Conservation (phyloP, 2,329 filamentous ascomycete species). For the Xylariaceae sp. region DNA sequence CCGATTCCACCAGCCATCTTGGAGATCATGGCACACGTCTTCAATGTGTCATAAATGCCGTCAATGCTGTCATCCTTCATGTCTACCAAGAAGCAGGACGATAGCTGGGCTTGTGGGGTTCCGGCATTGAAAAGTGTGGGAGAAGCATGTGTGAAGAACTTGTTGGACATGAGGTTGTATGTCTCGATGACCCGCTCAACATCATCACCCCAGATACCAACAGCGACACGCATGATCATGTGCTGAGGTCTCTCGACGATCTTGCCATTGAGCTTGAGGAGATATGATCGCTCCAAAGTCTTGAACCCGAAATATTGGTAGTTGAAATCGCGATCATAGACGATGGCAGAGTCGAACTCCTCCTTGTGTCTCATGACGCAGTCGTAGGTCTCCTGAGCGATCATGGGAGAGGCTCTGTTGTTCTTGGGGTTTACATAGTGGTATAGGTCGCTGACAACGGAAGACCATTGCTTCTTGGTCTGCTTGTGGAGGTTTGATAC, state of each 20-base stretch:
- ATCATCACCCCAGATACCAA: conserved; percentile 93
- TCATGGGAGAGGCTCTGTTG: conserved; percentile 81
- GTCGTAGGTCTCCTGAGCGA: conserved; percentile 84
- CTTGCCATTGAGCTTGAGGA: conserved; percentile 91
- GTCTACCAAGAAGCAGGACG: conserved; percentile 97
- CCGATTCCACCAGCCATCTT: conserved; percentile 99
- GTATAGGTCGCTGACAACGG: conserved; percentile 88
- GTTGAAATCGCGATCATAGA: conserved; percentile 99
- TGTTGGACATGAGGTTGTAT: conserved; percentile 98
- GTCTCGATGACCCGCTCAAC: conserved; percentile 95
- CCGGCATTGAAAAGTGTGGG: conserved; percentile 98
- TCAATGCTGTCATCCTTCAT: conserved; percentile 99
- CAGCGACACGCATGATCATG: conserved; percentile 99
- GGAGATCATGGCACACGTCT: conserved; percentile 99
- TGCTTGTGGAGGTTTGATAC: conserved; percentile 99
- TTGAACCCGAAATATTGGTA: conserved; percentile 99
- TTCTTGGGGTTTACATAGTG: conserved; percentile 97
- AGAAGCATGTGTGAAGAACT: conserved; percentile 97
- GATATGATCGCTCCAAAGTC: conserved; percentile 95
- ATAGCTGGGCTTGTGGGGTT: conserved; percentile 89
- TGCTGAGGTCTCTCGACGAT: conserved; percentile 97
- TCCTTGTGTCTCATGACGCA: conserved; percentile 94
- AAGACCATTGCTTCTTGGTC: conserved; percentile 99
- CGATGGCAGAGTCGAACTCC: conserved; percentile 96
- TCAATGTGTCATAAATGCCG: conserved; percentile 97